Percentiles rank a stretch among this genome's conserved stretches.
Conservation (phyloP, 2,329 filamentous ascomycete species). For the Epichloe aotearoae region DNA sequence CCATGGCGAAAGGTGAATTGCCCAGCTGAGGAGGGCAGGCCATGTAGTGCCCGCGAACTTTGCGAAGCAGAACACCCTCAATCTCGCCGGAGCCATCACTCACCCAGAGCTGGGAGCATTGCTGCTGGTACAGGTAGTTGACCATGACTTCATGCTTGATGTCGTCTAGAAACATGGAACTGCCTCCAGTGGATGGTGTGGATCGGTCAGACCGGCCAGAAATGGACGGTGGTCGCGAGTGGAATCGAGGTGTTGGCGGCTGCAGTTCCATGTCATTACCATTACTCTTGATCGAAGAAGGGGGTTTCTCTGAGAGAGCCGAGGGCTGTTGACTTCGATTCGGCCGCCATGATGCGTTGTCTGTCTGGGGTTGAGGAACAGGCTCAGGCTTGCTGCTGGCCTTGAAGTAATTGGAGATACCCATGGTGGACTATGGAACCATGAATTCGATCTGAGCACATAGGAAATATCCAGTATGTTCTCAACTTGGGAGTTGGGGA, state of each 20-base stretch:
- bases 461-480: no score
- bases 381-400: constrained; percentile 17
- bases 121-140: constrained; percentile 70
- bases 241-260: constrained; percentile 28
- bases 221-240: constrained; percentile 22
- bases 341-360: constrained; percentile 10
- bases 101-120: constrained; percentile 63
- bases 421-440: constrained; percentile 33
- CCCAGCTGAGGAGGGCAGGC: constrained; percentile 55
- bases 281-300: constrained; percentile 11
- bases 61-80: constrained; percentile 62
- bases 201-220: constrained; percentile 34
- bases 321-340: constrained; percentile 13
- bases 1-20: constrained; percentile 48
- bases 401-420: constrained; percentile 50
- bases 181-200: constrained; percentile 23
- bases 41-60: constrained; percentile 55
- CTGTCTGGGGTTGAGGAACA: constrained; percentile 7
- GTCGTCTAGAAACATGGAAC: constrained; percentile 50
- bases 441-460: not conserved
- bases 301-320: constrained; percentile 24
- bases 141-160: constrained; percentile 77
- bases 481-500: no score
- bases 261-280: constrained; percentile 35
- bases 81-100: constrained; percentile 52